These are phyloP conservation scores for Staphylotrichum tortipilum DNA, from an alignment of 495 filamentous ascomycete species.

Conservation along the genomic window DNA sequence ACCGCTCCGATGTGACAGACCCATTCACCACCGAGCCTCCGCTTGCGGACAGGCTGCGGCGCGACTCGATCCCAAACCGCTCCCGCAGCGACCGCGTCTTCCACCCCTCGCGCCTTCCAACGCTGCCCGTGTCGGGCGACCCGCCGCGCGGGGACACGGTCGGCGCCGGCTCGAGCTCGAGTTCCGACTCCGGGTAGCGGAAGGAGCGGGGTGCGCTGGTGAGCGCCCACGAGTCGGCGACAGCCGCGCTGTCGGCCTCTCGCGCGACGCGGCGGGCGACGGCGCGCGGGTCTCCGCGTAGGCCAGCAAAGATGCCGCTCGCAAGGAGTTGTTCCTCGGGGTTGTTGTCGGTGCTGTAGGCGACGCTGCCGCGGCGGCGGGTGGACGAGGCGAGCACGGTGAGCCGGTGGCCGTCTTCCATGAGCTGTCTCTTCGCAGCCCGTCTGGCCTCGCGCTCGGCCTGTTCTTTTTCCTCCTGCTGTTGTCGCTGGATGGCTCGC, in stretches of 20 bases:
- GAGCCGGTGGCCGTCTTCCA: conserved; percentile 14
- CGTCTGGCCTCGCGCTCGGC: conserved; percentile 19
- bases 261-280: conserved; percentile 24
- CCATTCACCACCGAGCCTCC: conserved; percentile 13
- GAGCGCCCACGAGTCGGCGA: not conserved
- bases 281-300: conserved; percentile 27
- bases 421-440: conserved; percentile 16
- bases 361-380: conserved; percentile 7
- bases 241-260: conserved; percentile 6
- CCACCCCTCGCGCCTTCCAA: conserved; percentile 16
- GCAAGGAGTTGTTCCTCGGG: conserved; percentile 36
- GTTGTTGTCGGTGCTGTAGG: conserved; percentile 4
- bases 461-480: conserved; percentile 27
- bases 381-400: conserved; percentile 8
- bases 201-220: conserved; percentile 1
- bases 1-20: not conserved
- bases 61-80: conserved; percentile 21
- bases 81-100: conserved; percentile 26
- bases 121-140: conserved; percentile 6
- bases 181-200: conserved; percentile 18
- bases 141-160: not conserved
- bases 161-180: conserved; percentile 16
- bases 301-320: conserved; percentile 32
- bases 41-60: conserved; percentile 19
- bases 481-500: conserved; percentile 17